These are phyloP conservation scores for Priceomyces castillae DNA, from an alignment of 805 yeast species.

Conservation along the genomic window DNA sequence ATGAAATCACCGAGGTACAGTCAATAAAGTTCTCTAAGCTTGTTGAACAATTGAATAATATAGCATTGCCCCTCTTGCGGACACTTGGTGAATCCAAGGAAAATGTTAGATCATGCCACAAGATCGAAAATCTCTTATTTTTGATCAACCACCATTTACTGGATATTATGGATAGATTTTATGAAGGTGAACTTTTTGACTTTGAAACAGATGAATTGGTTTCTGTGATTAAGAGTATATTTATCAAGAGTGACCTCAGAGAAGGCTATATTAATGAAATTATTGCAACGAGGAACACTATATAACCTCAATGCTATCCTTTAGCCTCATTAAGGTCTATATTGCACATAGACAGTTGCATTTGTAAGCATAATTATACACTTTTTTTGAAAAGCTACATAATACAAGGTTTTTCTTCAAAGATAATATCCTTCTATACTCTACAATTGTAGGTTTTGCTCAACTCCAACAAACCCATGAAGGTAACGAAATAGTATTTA, in stretches of 20 bases:
- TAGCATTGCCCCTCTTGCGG: constrained; percentile 19
- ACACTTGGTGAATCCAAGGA: constrained; percentile 16
- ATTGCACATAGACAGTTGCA: no score
- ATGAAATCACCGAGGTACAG: constrained; percentile 36
- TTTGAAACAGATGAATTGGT: constrained; percentile 47
- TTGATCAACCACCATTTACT: constrained; percentile 39
- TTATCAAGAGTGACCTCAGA: constrained; percentile 46
- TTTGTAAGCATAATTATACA: no score
- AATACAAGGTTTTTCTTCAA: no score
- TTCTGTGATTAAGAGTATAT: constrained; percentile 39
- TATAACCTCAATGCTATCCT: background rate
- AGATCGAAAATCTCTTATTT: constrained; percentile 29
- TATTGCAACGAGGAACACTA: constrained; percentile 35
- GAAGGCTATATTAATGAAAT: constrained; percentile 46
- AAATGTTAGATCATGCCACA: constrained; percentile 22
- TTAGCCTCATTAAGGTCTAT: no score
- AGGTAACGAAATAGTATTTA: no score
- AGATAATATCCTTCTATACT: no score
- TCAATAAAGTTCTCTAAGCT: constrained; percentile 29
- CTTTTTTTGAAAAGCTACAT: no score
- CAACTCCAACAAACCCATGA: no score
- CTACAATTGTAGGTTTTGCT: no score
- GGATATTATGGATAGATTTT: constrained; percentile 47
- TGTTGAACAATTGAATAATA: constrained; percentile 21
- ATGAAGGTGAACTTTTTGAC: constrained; percentile 51